Evolutionary conservation across 371 early-diverging fungal genomes (phyloP).

Genomic region (Rhizopus microsporus): DNA sequence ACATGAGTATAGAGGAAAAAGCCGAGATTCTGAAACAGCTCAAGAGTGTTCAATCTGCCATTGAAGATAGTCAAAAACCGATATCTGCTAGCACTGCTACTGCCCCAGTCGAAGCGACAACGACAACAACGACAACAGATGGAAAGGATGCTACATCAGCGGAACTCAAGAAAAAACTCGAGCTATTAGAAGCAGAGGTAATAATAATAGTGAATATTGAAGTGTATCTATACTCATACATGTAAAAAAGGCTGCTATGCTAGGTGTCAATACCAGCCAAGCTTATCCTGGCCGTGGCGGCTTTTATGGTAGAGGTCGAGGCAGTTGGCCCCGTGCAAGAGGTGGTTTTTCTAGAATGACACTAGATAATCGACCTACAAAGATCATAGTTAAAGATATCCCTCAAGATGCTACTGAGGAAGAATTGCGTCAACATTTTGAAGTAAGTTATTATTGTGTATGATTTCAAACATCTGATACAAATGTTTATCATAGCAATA

Average conservation of each 20-base stretch:
- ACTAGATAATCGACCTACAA: constrained; percentile 74
- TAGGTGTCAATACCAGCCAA: constrained; percentile 33
- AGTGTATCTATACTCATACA: neutral
- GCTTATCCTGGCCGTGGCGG: constrained; percentile 53
- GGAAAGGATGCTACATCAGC: constrained; percentile 36
- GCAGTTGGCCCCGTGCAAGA: constrained; percentile 51
- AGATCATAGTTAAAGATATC: constrained; percentile 57
- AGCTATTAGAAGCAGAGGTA: constrained; percentile 70
- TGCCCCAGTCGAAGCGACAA: constrained; percentile 6
- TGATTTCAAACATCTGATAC: constrained; percentile 1
- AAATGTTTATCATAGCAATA: constrained; percentile 46
- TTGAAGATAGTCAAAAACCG: constrained; percentile 23
- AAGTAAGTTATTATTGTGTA: constrained; percentile 35
- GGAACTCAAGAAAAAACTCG: constrained; percentile 60
- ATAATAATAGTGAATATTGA: neutral
- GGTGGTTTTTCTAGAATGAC: constrained; percentile 51
- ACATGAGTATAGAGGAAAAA: constrained; percentile 51
- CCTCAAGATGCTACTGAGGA: constrained; percentile 45
- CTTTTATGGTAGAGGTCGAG: constrained; percentile 47
- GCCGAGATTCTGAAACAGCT: constrained; percentile 53
- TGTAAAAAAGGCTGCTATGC: constrained; percentile 27
- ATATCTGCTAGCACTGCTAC: constrained; percentile 13
- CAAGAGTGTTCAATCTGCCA: constrained; percentile 33
- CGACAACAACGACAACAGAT: neutral
- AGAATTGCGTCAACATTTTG: constrained; percentile 61